Base-by-base conservation (phyloP, 2,329 filamentous ascomycete genomes). In the Fusarium subglutinans region DNA sequence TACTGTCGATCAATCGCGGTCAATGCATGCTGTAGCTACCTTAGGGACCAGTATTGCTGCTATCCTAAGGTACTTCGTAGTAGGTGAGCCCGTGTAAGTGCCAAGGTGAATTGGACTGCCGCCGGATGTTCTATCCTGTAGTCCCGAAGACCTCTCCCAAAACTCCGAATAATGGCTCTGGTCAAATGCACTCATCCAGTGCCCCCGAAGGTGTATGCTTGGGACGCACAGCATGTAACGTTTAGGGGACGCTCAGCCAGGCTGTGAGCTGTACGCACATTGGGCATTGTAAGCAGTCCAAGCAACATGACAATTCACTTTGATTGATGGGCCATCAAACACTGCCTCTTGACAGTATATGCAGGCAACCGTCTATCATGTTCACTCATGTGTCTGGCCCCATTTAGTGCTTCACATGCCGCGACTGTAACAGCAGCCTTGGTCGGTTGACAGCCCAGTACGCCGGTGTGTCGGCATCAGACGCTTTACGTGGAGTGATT, bases 321-420 rank as follows among this genome's bases (percentile, higher is more conserved):
- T 57, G 63, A 57, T 60, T 60, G 28, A 60, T n/a, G 24, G 55
- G 28, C 50, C 26, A 50, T 35, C 51, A 59, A 37, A 33, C 63
- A 63, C 57, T 44, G 60, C 37, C 62, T 51, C 51, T 26, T 57
- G 58, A 35, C 40, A 63, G 57, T 33, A 50, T 59, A 69, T 69
- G 63, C 28, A 61, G 53, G 38, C 48, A 61, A 48, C 28, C 63
- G 44, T 50, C 26, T 54, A 33, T 48, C 38, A 62, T 40, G 11
- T 55, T 59, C 18, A 30, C 58, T 55, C 60, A 59, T 74, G 58
- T 65, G 45, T 53, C 56, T 68, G 18, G 35, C n/a, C 47, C 53
- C 57, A 53, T 63, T 30, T n/a, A 51, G 54, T 56, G 37, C 43
- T 72, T 75, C 73, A 70, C 50, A 62, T 69, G 58, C 54, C 47